phyloP scores from a whole-genome alignment of 1,284 basidiomycete genomes.

The Apiotrichum mycotoxinovorans region DNA sequence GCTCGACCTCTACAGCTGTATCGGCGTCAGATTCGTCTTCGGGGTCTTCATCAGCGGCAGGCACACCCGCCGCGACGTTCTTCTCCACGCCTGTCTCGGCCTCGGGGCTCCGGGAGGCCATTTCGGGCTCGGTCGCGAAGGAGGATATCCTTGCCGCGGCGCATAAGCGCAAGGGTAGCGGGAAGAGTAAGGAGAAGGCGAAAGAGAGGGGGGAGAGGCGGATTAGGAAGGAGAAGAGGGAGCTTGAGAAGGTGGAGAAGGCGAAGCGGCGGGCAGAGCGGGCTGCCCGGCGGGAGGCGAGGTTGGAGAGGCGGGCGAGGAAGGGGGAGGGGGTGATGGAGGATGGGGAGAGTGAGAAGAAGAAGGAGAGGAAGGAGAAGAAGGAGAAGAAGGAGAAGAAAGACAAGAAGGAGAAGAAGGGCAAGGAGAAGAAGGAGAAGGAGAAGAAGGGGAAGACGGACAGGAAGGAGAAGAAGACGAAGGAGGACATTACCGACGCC shows the following conservation, averaged over 20 bases:
- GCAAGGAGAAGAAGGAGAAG: conserved; percentile 8
- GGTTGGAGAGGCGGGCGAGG: background rate
- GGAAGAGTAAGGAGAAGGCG: conserved; percentile 4
- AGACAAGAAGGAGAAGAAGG: conserved; percentile 11
- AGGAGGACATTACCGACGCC: background rate
- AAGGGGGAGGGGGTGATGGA: conserved; percentile 4
- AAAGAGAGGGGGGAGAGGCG: conserved; percentile 27
- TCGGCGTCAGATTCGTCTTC: background rate
- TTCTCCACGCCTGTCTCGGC: background rate
- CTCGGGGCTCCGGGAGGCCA: background rate
- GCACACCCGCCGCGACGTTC: background rate
- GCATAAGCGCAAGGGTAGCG: conserved; percentile 1
- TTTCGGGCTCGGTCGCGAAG: conserved; percentile 2
- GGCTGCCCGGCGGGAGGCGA: background rate
- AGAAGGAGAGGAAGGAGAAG: conserved; percentile 1
- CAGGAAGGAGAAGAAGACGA: background rate
- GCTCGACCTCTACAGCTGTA: no score
- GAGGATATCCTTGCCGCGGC: no score
- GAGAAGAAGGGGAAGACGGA: background rate
- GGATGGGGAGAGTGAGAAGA: background rate
- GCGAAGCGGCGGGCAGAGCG: conserved; percentile 4
- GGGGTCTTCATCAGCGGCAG: background rate
- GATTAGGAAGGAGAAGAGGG: conserved; percentile 19
- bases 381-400: conserved; percentile 5
- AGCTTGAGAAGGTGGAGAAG: conserved; percentile 18